Base-by-base conservation (phyloP, 163 green algal genomes). In the Chlamydomonas reinhardtii region DNA sequence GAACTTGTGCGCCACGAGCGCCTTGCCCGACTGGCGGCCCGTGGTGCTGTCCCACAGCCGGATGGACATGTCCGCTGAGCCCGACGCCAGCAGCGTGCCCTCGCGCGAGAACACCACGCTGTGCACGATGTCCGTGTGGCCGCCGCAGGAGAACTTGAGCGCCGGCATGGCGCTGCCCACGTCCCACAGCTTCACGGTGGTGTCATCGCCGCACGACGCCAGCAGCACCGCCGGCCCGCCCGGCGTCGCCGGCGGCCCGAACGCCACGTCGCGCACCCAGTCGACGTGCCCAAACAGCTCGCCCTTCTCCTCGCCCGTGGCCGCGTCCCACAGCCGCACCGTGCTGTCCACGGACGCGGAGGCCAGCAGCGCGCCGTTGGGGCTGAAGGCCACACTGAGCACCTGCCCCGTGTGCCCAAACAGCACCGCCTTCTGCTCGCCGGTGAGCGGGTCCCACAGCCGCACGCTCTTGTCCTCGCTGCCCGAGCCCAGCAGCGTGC, bases 371-470 rank as follows among this genome's bases (percentile, higher is more conserved):
- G 59, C 69, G 61, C 85, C 85, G 32, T 83, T 75, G 52, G 85
- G 78, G 25, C 35, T 59, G 62, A 86, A 90, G 27, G 85, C 71
- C n/a, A 98, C 90, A 0, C 35, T 91, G 35, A 78, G 92, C 86
- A 97, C 75, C 70, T 86, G 80, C 12, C 80, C 80, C 16, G 11
- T n/a, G 70, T 86, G 80, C 14, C 80, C 80, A 39, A 86, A 86
- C 70, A 86, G 80, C 68, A 86, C 80, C 70, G 80, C 80, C 80
- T 86, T 86, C 35, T 86, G 80, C 69, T 86, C 80, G 56, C 82
- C 82, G 8, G 72, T 87, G 24, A 82, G 71, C 20, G 72, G 72
- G 59, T 87, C 82, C 82, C 82, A 87, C 37, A 87, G 29, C 35
- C 82, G 82, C 72, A 87, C 82, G 72, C 72, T 82, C 32, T 66